Percentiles rank a stretch among this genome's conserved stretches.
These are phyloP conservation scores for Striga asiatica DNA, from an alignment of 257 asterid species.

Conservation along the genomic window DNA sequence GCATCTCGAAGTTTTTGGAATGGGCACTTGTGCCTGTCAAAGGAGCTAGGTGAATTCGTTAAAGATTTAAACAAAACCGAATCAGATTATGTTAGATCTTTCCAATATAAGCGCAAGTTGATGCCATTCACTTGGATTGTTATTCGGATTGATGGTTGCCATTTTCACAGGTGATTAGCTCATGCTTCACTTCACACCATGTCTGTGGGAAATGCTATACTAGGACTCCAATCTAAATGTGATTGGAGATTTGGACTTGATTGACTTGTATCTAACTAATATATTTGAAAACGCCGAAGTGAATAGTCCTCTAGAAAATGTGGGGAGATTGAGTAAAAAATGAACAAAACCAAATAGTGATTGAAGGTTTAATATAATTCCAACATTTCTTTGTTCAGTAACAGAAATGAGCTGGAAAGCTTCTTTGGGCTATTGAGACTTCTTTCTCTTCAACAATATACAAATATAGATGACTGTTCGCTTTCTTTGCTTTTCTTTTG, in stretches of 20 bases:
- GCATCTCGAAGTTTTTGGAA: constrained; percentile 76
- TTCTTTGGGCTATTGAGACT: neutral
- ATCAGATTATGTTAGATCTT: constrained; percentile 53
- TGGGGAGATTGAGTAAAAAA: neutral
- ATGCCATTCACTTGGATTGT: constrained; percentile 69
- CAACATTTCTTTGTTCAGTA: neutral
- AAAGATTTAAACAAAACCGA: constrained; percentile 40
- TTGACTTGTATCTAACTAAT: neutral
- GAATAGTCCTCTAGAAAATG: neutral
- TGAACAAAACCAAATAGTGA: no score
- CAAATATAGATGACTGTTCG: neutral
- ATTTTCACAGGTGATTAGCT: constrained; percentile 65
- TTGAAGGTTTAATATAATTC: neutral
- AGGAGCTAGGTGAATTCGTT: constrained; percentile 50
- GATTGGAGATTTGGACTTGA: neutral
- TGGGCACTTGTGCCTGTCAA: constrained; percentile 27
- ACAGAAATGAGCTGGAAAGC: no score
- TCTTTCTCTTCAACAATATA: neutral
- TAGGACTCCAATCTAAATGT: neutral
- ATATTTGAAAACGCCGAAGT: neutral
- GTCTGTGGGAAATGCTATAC: neutral
- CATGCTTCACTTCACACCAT: neutral
- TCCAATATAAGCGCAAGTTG: constrained; percentile 47
- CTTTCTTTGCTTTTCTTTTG: neutral
- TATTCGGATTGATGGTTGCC: constrained; percentile 85